Conservation (phyloP, 495 filamentous ascomycete species). For the Penicillium nucicola region DNA sequence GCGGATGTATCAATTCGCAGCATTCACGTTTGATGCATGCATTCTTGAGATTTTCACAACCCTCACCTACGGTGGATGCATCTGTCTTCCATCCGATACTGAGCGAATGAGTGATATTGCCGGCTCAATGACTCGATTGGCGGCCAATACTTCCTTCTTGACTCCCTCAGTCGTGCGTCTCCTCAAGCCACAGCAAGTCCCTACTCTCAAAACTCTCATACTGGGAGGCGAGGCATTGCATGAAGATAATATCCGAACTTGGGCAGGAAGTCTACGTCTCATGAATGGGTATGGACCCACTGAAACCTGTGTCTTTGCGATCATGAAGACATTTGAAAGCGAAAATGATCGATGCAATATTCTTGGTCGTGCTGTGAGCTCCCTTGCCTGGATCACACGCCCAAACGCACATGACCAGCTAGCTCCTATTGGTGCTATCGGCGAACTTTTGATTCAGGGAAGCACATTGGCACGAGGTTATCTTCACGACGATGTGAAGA, state of each 20-base stretch:
- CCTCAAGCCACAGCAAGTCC: background rate
- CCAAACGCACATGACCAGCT: background rate
- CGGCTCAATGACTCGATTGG: background rate
- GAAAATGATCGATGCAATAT: background rate
- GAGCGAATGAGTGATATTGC: slow-evolving; percentile 16
- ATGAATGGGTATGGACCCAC: background rate
- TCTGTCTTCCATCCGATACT: slow-evolving; percentile 49
- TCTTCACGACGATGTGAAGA: background rate
- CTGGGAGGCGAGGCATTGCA: background rate
- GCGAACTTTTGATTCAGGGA: background rate
- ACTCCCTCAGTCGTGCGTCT: background rate
- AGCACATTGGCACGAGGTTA: background rate
- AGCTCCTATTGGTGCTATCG: background rate
- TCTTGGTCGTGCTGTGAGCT: background rate
- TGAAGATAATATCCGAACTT: background rate
- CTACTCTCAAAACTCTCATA: background rate
- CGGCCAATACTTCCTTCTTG: background rate
- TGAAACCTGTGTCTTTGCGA: background rate
- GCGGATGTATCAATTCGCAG: slow-evolving; percentile 36
- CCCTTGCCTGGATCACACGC: background rate
- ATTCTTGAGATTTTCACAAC: slow-evolving; percentile 34
- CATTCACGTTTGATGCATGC: slow-evolving; percentile 35
- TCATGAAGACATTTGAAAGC: background rate
- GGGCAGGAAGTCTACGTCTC: background rate
- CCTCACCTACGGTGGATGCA: slow-evolving; percentile 39